A percentile compares a stretch with the other conserved stretches of the same genome.
Evolutionary conservation across 345 rosid species (phyloP).

Genomic region (Salix suchowensis): DNA sequence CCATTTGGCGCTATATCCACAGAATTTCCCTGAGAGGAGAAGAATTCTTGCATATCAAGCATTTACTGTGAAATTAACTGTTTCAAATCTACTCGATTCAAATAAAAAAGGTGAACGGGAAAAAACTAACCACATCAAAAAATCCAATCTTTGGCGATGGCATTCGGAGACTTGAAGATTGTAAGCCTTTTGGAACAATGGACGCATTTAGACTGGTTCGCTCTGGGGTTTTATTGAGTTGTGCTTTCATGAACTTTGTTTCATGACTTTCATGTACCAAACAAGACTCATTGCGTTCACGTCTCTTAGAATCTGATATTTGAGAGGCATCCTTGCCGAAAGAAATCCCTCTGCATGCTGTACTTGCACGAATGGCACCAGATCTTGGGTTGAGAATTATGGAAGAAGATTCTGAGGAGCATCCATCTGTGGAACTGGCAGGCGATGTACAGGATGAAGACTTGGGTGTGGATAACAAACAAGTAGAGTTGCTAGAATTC

Average conservation of each 20-base stretch:
- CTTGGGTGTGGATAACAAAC: conserved; percentile 15
- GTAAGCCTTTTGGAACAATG: conserved; percentile 11
- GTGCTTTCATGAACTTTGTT: conserved; percentile 1
- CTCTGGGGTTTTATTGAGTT: background rate
- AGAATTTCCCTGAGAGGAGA: conserved; percentile 20
- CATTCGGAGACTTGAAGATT: conserved; percentile 37
- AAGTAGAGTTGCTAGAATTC: conserved; percentile 14
- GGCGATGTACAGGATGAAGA: conserved; percentile 20
- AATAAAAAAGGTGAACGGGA: background rate
- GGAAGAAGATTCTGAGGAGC: conserved; percentile 20
- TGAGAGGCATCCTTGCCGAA: conserved; percentile 9
- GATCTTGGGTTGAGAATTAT: conserved; percentile 12
- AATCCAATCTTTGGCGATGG: conserved; percentile 50
- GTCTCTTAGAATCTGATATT: conserved; percentile 4
- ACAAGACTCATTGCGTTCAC: background rate
- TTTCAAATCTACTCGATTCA: background rate
- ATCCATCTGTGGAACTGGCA: conserved; percentile 14
- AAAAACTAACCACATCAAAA: conserved; percentile 39
- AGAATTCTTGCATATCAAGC: background rate
- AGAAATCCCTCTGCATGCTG: conserved; percentile 6
- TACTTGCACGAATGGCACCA: background rate
- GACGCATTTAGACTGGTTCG: conserved; percentile 3
- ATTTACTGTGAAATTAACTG: background rate
- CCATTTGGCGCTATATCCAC: conserved; percentile 8
- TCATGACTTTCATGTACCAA: conserved; percentile 9